phyloP scores from a whole-genome alignment of 2,329 filamentous ascomycete genomes.

The Epichloe brachyelytri region DNA sequence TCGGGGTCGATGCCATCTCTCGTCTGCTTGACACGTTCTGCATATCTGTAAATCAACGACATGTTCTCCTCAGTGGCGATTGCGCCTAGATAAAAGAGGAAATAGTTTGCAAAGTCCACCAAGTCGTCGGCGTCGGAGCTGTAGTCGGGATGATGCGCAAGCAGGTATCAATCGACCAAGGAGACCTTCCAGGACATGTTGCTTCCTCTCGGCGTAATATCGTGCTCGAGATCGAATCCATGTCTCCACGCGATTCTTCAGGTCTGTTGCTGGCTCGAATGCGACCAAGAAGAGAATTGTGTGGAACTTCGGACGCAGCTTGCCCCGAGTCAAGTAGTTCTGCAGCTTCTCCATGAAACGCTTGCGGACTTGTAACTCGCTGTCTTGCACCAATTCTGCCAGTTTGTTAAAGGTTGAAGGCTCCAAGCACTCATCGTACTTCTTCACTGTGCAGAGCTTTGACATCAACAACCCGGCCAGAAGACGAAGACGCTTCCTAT shows the following conservation, averaged over 20 bases:
- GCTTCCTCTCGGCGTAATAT: constrained; percentile 44
- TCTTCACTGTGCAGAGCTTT: constrained; percentile 69
- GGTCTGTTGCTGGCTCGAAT: constrained; percentile 67
- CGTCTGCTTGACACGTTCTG: constrained; percentile 84
- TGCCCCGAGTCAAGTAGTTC: constrained; percentile 70
- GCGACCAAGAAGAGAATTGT: constrained; percentile 82
- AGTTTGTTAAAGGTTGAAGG: constrained; percentile 69
- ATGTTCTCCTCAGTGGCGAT: constrained; percentile 81
- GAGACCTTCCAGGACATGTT: constrained; percentile 61
- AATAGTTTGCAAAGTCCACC: constrained; percentile 73
- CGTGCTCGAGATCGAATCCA: constrained; percentile 79
- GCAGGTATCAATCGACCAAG: constrained; percentile 74
- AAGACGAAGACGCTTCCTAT: constrained; percentile 71
- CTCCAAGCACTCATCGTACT: constrained; percentile 62
- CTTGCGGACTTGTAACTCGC: constrained; percentile 57
- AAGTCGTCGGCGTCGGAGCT: constrained; percentile 52
- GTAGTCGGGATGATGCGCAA: constrained; percentile 92
- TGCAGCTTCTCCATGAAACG: constrained; percentile 77
- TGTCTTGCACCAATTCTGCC: constrained; percentile 70
- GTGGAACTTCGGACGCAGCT: constrained; percentile 66
- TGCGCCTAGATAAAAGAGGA: constrained; percentile 75
- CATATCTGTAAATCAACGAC: constrained; percentile 79
- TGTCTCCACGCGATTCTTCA: constrained; percentile 65
- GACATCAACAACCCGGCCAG: constrained; percentile 67
- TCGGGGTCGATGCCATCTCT: constrained; percentile 60